These are phyloP conservation scores for Tuber melanosporum DNA, from an alignment of 495 filamentous ascomycete genomes.

Conservation along the genomic window DNA sequence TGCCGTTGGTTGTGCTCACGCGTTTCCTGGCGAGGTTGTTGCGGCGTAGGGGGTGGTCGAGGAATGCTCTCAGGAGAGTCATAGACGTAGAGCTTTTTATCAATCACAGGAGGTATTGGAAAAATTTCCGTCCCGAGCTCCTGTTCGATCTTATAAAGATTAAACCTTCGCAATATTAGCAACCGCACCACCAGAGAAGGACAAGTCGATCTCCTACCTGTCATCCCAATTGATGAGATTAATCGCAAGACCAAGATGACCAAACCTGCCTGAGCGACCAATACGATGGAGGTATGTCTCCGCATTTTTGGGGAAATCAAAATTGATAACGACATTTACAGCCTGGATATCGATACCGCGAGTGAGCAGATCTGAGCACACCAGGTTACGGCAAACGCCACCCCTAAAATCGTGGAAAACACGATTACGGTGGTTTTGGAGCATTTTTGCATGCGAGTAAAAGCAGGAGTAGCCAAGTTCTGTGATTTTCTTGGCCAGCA, in stretches of 20 bases:
- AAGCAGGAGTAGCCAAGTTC: conserved; percentile 99
- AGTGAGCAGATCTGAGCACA: conserved; percentile 95
- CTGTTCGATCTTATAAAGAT: conserved; percentile 96
- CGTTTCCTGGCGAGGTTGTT: conserved; percentile 26
- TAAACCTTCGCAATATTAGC: conserved; percentile 53
- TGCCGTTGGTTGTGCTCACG: conserved; percentile 31
- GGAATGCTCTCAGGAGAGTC: conserved; percentile 93
- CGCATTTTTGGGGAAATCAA: conserved; percentile 98
- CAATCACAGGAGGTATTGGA: conserved; percentile 85
- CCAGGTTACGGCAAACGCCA: conserved; percentile 92
- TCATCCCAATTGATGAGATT: conserved; percentile 99
- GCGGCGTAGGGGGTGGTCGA: conserved; percentile 55
- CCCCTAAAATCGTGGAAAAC: conserved; percentile 99
- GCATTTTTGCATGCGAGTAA: conserved; percentile 97
- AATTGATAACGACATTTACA: conserved; percentile 99
- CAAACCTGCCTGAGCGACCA: conserved; percentile 92
- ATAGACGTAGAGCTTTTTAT: conserved; percentile 97
- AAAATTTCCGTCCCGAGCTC: conserved; percentile 96
- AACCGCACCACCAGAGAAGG: background rate
- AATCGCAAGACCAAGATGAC: conserved; percentile 93
- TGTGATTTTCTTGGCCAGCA: conserved; percentile 98
- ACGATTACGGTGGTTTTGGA: conserved; percentile 92
- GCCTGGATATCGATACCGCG: conserved; percentile 99
- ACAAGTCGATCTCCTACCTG: conserved; percentile 44
- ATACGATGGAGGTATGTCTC: conserved; percentile 99